Evolutionary conservation across 116 monocot genomes (phyloP).

Genomic region (Dioscorea cayenensis): DNA sequence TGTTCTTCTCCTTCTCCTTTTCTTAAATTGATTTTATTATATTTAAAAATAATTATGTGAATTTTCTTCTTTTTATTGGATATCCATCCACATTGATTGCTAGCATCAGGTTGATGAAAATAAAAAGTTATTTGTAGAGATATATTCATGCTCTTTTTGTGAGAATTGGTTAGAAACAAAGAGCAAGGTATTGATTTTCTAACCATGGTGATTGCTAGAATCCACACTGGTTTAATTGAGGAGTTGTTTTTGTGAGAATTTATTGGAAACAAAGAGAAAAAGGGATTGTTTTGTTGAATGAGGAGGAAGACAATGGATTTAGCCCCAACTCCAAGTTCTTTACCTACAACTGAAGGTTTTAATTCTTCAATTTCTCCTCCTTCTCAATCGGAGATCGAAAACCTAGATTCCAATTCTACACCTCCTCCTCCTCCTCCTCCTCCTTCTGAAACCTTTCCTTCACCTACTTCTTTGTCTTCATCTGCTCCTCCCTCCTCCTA

Average conservation of each 20-base stretch:
- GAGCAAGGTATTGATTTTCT: not conserved
- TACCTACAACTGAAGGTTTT: not conserved
- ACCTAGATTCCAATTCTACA: too few relatives aligned
- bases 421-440: too few relatives aligned
- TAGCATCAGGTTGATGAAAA: not conserved
- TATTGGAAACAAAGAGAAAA: not conserved
- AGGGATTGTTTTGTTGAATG: not conserved
- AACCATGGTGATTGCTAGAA: too few relatives aligned
- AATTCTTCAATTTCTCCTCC: too few relatives aligned
- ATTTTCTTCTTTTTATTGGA: not conserved
- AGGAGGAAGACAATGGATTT: not conserved
- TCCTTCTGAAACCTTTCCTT: too few relatives aligned
- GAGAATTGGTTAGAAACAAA: not conserved
- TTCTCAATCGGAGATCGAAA: too few relatives aligned
- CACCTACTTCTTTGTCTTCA: too few relatives aligned
- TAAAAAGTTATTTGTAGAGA: too few relatives aligned
- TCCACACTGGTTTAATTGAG: too few relatives aligned
- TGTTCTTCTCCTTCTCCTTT: not conserved
- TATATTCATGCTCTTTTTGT: not conserved
- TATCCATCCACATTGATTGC: not conserved
- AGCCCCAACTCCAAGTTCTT: not conserved
- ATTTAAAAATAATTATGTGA: not conserved
- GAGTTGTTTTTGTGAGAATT: not conserved
- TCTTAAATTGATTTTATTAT: not conserved
- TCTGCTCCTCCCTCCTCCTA: too few relatives aligned